phyloP scores from a whole-genome alignment of 768 basidiomycete species.

The Dacryopinax spathularia region DNA sequence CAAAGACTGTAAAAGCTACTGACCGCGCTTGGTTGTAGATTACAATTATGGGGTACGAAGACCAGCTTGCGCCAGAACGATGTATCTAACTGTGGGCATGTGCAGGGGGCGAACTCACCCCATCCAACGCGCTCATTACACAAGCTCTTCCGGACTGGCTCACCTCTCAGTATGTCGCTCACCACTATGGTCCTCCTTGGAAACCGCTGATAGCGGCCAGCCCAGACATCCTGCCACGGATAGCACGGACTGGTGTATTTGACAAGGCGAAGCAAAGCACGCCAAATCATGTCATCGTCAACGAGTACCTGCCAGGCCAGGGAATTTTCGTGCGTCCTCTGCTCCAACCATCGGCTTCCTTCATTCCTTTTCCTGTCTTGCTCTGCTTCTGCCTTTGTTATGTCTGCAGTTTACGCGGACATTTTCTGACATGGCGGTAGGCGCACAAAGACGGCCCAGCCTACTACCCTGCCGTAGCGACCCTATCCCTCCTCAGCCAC shows the following conservation, averaged over 20 bases:
- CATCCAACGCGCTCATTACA: conserved; percentile 51
- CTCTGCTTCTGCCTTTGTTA: conserved; percentile 2
- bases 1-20: neutral
- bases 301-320: conserved; percentile 83
- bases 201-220: conserved; percentile 28
- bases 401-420: neutral
- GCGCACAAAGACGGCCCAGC: conserved; percentile 87
- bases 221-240: conserved; percentile 60
- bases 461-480: conserved; percentile 77
- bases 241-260: conserved; percentile 52
- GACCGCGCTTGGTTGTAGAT: conserved; percentile 28
- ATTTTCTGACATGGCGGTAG: conserved; percentile 27
- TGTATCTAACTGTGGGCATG: conserved; percentile 8
- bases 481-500: conserved; percentile 78
- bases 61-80: neutral
- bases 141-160: conserved; percentile 61
- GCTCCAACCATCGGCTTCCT: conserved; percentile 3
- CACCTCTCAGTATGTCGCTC: conserved; percentile 40
- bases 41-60: conserved; percentile 57
- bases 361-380: conserved; percentile 9
- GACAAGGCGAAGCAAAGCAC: conserved; percentile 43
- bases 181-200: conserved; percentile 5
- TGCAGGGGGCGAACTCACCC: conserved; percentile 58
- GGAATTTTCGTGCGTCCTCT: conserved; percentile 69
- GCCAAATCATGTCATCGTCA: conserved; percentile 83